A percentile compares a stretch with the other conserved stretches of the same genome.
Evolutionary conservation across 2,329 filamentous ascomycete genomes (phyloP).

Genomic region (Hymenoscyphus fraxineus): DNA sequence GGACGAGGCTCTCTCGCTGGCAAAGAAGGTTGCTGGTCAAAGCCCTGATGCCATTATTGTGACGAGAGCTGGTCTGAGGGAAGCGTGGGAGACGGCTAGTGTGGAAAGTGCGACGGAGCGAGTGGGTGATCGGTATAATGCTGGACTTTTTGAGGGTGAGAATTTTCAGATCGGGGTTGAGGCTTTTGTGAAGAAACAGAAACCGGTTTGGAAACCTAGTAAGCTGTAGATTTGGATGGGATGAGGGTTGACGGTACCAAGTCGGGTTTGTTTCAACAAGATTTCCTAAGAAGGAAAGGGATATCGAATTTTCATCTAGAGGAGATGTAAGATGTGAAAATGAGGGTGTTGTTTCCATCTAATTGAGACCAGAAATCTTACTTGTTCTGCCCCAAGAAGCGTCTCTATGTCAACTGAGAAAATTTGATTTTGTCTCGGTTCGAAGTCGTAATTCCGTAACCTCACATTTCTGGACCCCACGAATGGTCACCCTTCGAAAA

Average conservation of each 20-base stretch:
- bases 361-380: too few species aligned
- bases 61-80: constrained; percentile 63
- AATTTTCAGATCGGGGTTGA: constrained; percentile 71
- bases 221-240: constrained; percentile 45
- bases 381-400: too few species aligned
- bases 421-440: too few species aligned
- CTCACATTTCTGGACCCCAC: too few species aligned
- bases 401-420: too few species aligned
- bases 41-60: constrained; percentile 74
- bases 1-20: constrained; percentile 57
- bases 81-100: constrained; percentile 65
- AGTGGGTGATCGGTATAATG: constrained; percentile 52
- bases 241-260: neutral
- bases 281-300: neutral
- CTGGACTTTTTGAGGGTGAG: constrained; percentile 56
- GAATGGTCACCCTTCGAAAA: too few species aligned
- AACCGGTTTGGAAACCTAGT: constrained; percentile 62
- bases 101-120: constrained; percentile 57
- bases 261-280: neutral
- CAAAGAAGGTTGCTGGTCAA: constrained; percentile 56
- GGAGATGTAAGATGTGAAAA: too few species aligned
- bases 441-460: too few species aligned
- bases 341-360: too few species aligned
- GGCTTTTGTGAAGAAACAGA: constrained; percentile 74
- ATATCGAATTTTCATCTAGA: neutral